Conservation (phyloP, 2,329 filamentous ascomycete species). For the Botrytis porri region DNA sequence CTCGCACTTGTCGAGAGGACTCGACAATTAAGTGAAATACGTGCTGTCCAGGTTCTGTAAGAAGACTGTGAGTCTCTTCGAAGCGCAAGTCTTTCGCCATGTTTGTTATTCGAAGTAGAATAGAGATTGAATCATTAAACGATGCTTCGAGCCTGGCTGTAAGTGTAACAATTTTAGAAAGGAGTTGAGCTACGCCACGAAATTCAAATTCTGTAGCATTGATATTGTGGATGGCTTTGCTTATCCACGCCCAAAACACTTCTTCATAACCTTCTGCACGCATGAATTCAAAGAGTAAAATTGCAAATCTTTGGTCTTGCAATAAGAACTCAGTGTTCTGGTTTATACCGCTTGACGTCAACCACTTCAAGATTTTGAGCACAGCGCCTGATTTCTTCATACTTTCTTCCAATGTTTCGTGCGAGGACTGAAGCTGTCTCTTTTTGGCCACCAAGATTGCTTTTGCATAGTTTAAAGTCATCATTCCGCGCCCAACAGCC, state of each 20-base stretch:
- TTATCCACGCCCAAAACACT: slow-evolving; percentile 34
- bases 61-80: not conserved
- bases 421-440: slow-evolving; percentile 26
- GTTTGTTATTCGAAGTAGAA: not conserved
- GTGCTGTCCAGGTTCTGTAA: slow-evolving; percentile 5
- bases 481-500: slow-evolving; percentile 36
- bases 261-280: slow-evolving; percentile 36
- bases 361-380: slow-evolving; percentile 36
- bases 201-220: not conserved
- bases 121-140: not conserved
- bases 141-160: slow-evolving; percentile 1
- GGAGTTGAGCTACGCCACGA: not conserved
- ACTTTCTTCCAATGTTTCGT: slow-evolving; percentile 25
- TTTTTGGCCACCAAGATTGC: slow-evolving; percentile 31
- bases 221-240: slow-evolving; percentile 24
- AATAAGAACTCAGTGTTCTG: slow-evolving; percentile 31
- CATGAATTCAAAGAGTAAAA: slow-evolving; percentile 35
- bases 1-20: not conserved
- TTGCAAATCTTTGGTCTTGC: slow-evolving; percentile 24
- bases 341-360: slow-evolving; percentile 32
- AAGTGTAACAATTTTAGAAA: not conserved
- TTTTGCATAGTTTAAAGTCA: slow-evolving; percentile 32
- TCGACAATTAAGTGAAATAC: not conserved
- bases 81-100: not conserved
- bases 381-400: slow-evolving; percentile 36